Base-by-base conservation (phyloP, 2,329 filamentous ascomycete genomes). In the Botryotinia globosa region DNA sequence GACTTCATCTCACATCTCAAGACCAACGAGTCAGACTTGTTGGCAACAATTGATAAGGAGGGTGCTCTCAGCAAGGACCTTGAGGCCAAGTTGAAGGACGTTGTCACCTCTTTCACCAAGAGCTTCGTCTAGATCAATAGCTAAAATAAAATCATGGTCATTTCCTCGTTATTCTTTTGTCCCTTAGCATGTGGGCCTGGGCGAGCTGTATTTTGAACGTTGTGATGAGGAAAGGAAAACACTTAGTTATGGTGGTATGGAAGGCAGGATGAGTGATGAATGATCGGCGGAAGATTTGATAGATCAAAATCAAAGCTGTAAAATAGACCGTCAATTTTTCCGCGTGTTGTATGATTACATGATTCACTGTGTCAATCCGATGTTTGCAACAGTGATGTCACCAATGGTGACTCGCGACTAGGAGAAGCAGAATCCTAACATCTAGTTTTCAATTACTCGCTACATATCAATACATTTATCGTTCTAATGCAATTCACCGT, bases 41-140 rank as follows among this genome's bases (percentile, higher is more conserved):
- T 97, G 77, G 87, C 90, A 81, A 91, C 89, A 80, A 98, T 99
- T 79, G 94, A 97, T 82, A 96, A 95, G 90, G 94, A 98, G 89
- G 95, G 95, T 84, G 89, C 93, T 77, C 85, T 99, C 83, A 96
- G 92, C 92, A 98, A 98, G 90, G 95, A 97, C 56, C 87, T 94
- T 67, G 96, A 97, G 88, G 87, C 85, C 78, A 92, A 89, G 87
- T 86, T 97, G 82, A 93, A 90, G 88, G 91, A 96, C 74, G 86
- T 92, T 81, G 89, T 94, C 81, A 76, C 80, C 80, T 87, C 82
- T 84, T 98, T 98, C 90, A 97, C 93, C 88, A 97, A 97, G 93
- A 93, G 90, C 90, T 98, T 98, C 90, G 80, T 85, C 72, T 81
- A 80, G 77, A 77, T 73, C 69, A 77, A 73, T 75, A 74, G 71